phyloP scores from a whole-genome alignment of 345 rosid genomes.

The Populus pruinosa region DNA sequence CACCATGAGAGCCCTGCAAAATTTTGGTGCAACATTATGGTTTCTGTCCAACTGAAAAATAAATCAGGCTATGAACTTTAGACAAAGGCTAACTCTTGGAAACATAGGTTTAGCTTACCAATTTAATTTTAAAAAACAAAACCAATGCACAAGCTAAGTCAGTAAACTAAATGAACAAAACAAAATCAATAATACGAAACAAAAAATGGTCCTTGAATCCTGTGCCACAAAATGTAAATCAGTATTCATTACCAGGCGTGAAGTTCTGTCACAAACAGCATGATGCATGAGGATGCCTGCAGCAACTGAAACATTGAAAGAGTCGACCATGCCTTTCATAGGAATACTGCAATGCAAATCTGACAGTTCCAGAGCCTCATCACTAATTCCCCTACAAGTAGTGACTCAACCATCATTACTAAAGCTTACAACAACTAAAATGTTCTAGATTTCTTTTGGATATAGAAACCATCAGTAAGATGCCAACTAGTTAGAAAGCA shows the following conservation, averaged over 20 bases:
- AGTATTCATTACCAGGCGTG: constrained; percentile 56
- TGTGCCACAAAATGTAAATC: not conserved
- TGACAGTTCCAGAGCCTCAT: constrained; percentile 69
- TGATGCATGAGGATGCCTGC: constrained; percentile 94
- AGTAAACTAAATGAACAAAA: not conserved
- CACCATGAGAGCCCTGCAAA: constrained; percentile 78
- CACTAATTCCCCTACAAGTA: constrained; percentile 75
- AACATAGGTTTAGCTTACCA: no score
- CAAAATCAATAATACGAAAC: not conserved
- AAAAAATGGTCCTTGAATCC: not conserved
- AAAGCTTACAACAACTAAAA: not conserved
- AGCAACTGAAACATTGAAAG: constrained; percentile 95
- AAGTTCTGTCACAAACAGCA: constrained; percentile 73
- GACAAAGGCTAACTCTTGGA: no score
- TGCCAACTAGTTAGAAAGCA: no score
- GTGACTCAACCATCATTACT: not conserved
- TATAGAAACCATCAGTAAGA: no score
- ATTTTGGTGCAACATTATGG: not conserved
- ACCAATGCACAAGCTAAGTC: not conserved
- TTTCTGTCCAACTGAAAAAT: not conserved
- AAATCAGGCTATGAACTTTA: not conserved
- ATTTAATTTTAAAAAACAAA: no score
- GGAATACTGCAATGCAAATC: constrained; percentile 86
- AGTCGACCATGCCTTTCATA: constrained; percentile 98
- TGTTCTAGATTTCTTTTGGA: no score